Base-by-base conservation (phyloP, 2,329 filamentous ascomycete genomes). In the Penicillium oxalicum region DNA sequence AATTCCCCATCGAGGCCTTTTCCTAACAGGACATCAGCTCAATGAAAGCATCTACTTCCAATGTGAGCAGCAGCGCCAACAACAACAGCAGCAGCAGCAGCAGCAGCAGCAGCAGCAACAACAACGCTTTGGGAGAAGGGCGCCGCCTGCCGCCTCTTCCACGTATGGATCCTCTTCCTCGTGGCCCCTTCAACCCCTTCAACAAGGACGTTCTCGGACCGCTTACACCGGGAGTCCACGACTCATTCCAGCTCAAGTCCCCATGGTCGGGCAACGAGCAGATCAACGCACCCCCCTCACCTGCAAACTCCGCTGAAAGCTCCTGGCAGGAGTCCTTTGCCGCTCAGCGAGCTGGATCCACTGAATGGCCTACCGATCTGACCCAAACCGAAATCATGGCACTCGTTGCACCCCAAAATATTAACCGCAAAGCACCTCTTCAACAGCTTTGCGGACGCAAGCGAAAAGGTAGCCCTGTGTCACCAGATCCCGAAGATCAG, bases 391-490 rank as follows among this genome's bases (percentile, higher is more conserved):
- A 70, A 45, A 63, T 70, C 35, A 58, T 69, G 58, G 53, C 59
- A 36, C 50, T 70, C 33, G 64, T 70, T 35, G 62, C 62, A 6
- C 68, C 68, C 1, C 61, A 63, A 32, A 62, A 68, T 45, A 67
- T 67, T 41, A 70, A 63, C 54, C 67, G 68, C 44, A 70, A 70
- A 53, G 61, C 62, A 0, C 68, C 68, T 18, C 55, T 70, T 26
- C 68, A 70, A 57, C 67, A 70, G 45, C 55, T 69, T 6, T 70
- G 67, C 47, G 67, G 67, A 32, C 65, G 67, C 9, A 70, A 70
- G 60, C 67, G 68, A 47, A 70, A 70, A 55, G 60, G 61, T 25
- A 67, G 64, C 47, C 44, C 59, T 42, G 53, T 60, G 40, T 62
- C 64, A 6, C 52, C 50, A 6, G 67, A 69, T 32, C 54, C 54